Evolutionary conservation across 2,329 filamentous ascomycete genomes (phyloP), one percentile per base, ranked within the genome.

Genomic region (Fusarium incarnatum): DNA sequence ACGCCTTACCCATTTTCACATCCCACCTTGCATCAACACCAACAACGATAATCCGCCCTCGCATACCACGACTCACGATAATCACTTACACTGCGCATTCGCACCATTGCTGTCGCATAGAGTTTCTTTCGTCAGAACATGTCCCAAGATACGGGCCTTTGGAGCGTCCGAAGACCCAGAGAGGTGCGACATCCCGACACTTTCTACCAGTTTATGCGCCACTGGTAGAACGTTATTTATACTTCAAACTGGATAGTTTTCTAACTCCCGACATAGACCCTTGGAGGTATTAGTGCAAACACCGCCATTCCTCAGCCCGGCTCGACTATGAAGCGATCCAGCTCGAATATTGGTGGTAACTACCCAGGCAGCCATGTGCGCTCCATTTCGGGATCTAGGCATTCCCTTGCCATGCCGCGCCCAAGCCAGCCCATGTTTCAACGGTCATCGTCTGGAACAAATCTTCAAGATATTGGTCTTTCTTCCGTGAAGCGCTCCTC

Each of bases 261-360:
- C 71, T 78, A 59, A 76, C 68, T n/a, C 34, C 55, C 46, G 40
- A 40, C 70, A 68, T 80, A 97, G 94, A 98, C 96, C 56, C 88
- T 98, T 64, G 94, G 92, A 71, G 91, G 90, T 72, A 89, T 97
- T 77, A 95, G 89, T 79, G 89, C 91, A 79, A 95, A 94, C 80
- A 92, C 92, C 22, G 89, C 89, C 23, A 93, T 99, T 68, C 96
- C 96, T 22, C 94, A 97, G 82, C 95, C 96, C 11, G 88, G 92
- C 28, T 98, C 95, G 42, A 93, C 94, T 42, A 91, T 99, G 87
- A 99, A 99, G 84, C 93, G 96, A 79, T 92, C 93, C 30, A 96
- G 90, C 77, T 94, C 94, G 15, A 90, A 89, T 73, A 89, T 89
- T 68, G 89, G 89, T 76, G 84, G 85, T 61, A 88, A 87, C 47